A percentile compares a stretch with the other conserved stretches of the same genome.
Evolutionary conservation across 495 filamentous ascomycete genomes (phyloP).

Genomic region (Emericellopsis terricola): DNA sequence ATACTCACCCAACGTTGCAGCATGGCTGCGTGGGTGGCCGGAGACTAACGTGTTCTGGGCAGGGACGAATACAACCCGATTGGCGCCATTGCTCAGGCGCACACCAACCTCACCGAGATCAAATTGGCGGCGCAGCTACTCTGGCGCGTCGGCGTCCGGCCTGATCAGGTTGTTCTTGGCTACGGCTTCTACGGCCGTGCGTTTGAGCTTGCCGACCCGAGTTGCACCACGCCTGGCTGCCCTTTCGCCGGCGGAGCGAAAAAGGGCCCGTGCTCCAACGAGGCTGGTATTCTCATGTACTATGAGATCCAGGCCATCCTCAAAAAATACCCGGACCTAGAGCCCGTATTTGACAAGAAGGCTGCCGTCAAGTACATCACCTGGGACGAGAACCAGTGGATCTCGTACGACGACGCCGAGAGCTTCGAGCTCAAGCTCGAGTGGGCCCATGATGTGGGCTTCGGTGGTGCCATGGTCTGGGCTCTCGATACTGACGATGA

Average conservation of each 20-base stretch:
- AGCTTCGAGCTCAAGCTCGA: conserved; percentile 23
- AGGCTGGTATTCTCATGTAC: conserved; percentile 16
- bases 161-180: conserved; percentile 25
- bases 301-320: conserved; percentile 21
- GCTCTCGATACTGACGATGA: too few species aligned
- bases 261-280: conserved; percentile 15
- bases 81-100: conserved; percentile 17
- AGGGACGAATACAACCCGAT: conserved; percentile 13
- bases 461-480: too few species aligned
- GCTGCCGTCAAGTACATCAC: conserved; percentile 20
- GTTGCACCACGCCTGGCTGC: conserved; percentile 11
- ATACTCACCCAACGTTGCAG: too few species aligned
- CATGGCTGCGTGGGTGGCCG: too few species aligned
- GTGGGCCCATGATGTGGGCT: conserved; percentile 13
- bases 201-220: conserved; percentile 10
- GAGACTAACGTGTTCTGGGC: too few species aligned
- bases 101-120: conserved; percentile 43
- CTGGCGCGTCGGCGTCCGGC: conserved; percentile 28
- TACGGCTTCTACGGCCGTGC: conserved; percentile 35
- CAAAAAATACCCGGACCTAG: conserved; percentile 4
- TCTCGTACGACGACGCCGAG: conserved; percentile 23
- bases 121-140: conserved; percentile 25
- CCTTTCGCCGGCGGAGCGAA: conserved; percentile 10
- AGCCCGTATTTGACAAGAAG: conserved; percentile 9
- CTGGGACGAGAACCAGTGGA: conserved; percentile 25